Evolutionary conservation across 2,329 filamentous ascomycete species (phyloP).

Genomic region (Aspergillus udagawae): DNA sequence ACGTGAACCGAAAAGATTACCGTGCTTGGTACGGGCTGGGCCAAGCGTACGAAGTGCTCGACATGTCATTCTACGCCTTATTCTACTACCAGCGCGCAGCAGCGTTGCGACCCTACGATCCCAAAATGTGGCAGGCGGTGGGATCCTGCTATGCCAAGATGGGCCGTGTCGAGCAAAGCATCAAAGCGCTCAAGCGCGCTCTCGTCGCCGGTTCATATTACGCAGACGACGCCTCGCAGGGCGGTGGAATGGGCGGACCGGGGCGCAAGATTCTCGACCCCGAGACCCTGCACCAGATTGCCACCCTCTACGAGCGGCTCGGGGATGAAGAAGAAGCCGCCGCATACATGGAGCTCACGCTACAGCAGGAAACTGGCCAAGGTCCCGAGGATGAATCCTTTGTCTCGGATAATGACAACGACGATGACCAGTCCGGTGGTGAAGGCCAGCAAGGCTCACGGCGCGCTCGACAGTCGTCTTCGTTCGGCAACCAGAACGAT

Average conservation of each 20-base stretch:
- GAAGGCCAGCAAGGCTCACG: conserved; percentile 45
- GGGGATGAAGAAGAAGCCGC: conserved; percentile 75
- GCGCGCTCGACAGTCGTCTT: conserved; percentile 24
- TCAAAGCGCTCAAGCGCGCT: conserved; percentile 91
- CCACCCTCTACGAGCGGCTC: conserved; percentile 78
- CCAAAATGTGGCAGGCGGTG: conserved; percentile 98
- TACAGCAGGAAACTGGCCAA: conserved; percentile 83
- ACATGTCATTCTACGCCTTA: conserved; percentile 95
- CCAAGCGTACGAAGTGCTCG: conserved; percentile 94
- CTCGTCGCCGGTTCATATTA: conserved; percentile 84
- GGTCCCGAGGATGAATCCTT: conserved; percentile 35
- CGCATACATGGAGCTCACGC: conserved; percentile 91
- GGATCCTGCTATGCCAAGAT: conserved; percentile 89
- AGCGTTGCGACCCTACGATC: conserved; percentile 87
- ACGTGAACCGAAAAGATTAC: conserved; percentile 94
- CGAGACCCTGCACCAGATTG: conserved; percentile 86
- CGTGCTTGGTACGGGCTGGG: conserved; percentile 97
- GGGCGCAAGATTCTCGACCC: conserved; percentile 70
- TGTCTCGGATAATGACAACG: conserved; percentile 30
- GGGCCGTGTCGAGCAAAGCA: conserved; percentile 79
- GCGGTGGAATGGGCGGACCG: conserved; percentile 11
- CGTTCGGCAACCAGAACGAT: conserved; percentile 25
- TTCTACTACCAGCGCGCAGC: conserved; percentile 98
- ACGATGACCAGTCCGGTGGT: conserved; percentile 30
- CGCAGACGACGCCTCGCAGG: conserved; percentile 37